Conservation (phyloP, 2,329 filamentous ascomycete species). For the Trichoderma sp. region DNA sequence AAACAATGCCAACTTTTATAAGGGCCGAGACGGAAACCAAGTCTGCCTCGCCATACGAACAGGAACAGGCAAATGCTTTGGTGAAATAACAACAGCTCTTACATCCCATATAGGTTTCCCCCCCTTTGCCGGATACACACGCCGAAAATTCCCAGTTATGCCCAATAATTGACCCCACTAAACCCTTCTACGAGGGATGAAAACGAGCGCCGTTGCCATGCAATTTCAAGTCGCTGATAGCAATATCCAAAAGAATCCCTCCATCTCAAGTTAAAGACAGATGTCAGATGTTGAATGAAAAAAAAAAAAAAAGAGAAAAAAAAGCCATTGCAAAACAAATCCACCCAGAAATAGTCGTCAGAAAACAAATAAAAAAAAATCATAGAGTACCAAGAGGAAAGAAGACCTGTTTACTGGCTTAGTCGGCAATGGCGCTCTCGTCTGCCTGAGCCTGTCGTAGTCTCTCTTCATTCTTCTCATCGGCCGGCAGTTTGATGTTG, state of each 20-base stretch:
- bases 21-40: not conserved
- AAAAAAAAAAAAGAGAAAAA: not conserved
- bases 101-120: not conserved
- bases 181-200: constrained; percentile 7
- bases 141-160: constrained; percentile 22
- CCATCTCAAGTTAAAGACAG: not conserved
- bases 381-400: not conserved
- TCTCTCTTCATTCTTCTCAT: constrained; percentile 28
- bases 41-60: not conserved
- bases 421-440: constrained; percentile 45
- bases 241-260: constrained; percentile 3
- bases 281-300: not conserved
- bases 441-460: constrained; percentile 27
- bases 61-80: not conserved
- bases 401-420: not conserved
- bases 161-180: constrained; percentile 18
- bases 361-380: not conserved
- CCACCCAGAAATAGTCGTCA: not conserved
- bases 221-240: constrained; percentile 11
- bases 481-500: constrained; percentile 42
- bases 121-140: constrained; percentile 17
- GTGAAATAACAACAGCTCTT: not conserved
- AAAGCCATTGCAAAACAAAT: not conserved
- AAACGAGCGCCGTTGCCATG: constrained; percentile 30
- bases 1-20: not conserved